Evolutionary conservation across 768 basidiomycete genomes (phyloP), one percentile per base, ranked within the genome.

Genomic region (Tephrocybe sp.): DNA sequence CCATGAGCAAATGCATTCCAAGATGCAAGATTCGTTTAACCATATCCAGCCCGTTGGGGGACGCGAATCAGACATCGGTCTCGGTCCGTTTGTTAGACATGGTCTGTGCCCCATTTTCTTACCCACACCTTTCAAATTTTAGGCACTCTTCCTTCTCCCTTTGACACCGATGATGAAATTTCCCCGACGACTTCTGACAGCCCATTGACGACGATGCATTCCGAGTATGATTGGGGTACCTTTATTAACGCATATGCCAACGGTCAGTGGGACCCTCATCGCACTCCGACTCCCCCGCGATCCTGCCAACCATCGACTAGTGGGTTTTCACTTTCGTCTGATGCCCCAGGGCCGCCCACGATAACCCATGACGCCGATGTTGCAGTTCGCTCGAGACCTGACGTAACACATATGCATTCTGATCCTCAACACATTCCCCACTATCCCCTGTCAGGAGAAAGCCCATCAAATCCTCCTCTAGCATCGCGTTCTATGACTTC

Each of bases 241-340:
- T 93, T 92, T 65, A 82, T 89, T 55, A 68, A 73, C n/a, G 83
- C 87, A 0, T 93, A 93, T 64, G 81, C 87, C 0, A 62, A 74
- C 14, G 91, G 91, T 9, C 76, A 80, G 53, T 93, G 90, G 90
- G 87, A 89, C 63, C 89, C 90, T 6, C 82, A 83, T 53, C 75
- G 73, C 49, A 84, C 79, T 0, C 89, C 88, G 3, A 79, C 77
- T 53, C 79, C 75, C 5, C 87, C 87, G 4, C 64, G 54, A 36
- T 62, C 67, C 8, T 61, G 53, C 45, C 39, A 39, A 22, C 39
- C 41, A 17, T 52, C 45, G 33, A 20, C 53, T 19, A 45, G 23
- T 23, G 30, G 45, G 4, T 55, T 58, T 41, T 31, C 50, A 11
- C 35, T 54, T 11, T 36, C 54, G 26, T 42, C 55, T 14, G 49